A percentile compares a stretch with the other conserved stretches of the same genome.
Conservation (phyloP, 2,329 filamentous ascomycete genomes). For the Botrytis fragariae region DNA sequence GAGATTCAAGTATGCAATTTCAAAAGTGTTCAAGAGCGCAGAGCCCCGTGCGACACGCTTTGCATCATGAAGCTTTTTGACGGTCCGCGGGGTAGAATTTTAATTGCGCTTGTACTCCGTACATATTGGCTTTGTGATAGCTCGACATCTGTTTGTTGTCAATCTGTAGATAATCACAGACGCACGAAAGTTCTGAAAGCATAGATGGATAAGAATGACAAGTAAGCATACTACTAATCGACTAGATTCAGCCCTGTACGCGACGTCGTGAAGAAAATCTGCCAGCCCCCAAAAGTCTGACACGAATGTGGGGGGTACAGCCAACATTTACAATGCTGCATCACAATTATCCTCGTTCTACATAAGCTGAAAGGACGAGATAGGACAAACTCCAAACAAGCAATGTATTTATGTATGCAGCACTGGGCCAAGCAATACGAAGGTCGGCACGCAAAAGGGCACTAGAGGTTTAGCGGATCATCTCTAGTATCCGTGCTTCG, state of each 20-base stretch:
- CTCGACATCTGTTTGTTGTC: not conserved
- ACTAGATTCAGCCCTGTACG: not conserved
- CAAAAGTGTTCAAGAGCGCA: not conserved
- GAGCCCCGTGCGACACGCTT: not conserved
- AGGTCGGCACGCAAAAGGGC: not conserved
- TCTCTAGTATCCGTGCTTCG: slow-evolving; percentile 1
- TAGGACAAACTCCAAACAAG: not conserved
- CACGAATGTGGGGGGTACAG: not conserved
- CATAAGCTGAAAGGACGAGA: not conserved
- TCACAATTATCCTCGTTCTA: not conserved
- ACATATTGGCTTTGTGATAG: not conserved
- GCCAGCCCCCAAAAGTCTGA: not conserved
- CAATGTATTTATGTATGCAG: not conserved
- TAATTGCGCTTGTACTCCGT: not conserved
- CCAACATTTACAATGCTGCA: not conserved
- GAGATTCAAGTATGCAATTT: not conserved
- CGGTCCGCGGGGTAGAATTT: not conserved
- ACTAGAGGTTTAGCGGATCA: not conserved
- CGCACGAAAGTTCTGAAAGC: not conserved
- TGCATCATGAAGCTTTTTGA: not conserved
- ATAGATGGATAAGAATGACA: not conserved
- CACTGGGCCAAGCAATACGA: not conserved
- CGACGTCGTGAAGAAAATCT: not conserved
- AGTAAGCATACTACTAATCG: not conserved
- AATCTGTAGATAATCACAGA: not conserved